Evolutionary conservation across 257 asterid species (phyloP).

Genomic region (Avicennia marina): DNA sequence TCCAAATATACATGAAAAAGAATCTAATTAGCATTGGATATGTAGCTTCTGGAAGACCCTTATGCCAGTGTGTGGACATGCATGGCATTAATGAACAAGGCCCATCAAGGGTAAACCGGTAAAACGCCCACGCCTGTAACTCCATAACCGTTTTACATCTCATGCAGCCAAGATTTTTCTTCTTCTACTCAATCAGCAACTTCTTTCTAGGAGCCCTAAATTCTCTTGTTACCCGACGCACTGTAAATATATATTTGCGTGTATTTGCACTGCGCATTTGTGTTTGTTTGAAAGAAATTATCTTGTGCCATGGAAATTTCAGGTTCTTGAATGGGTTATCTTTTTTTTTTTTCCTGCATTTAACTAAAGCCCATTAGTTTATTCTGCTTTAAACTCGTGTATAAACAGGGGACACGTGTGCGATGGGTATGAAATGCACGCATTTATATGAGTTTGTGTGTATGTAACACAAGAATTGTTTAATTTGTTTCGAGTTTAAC

Average conservation of each 20-base stretch:
- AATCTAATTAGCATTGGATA: no score
- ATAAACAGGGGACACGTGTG: background rate
- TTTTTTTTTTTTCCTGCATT: background rate
- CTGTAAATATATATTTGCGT: background rate
- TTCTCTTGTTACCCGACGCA: constrained; percentile 12
- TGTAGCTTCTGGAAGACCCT: no score
- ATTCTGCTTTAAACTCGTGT: background rate
- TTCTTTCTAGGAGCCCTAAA: constrained; percentile 7
- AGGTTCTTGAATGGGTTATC: constrained; percentile 13
- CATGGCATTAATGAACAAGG: no score
- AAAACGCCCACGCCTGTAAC: constrained; percentile 27
- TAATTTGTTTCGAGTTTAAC: background rate
- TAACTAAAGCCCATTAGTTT: background rate
- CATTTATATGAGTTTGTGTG: no score
- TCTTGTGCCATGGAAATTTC: background rate
- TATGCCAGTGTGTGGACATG: no score
- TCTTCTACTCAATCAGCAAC: constrained; percentile 13
- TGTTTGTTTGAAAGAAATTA: constrained; percentile 1
- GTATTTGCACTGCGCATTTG: no score
- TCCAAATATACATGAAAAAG: no score
- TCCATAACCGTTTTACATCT: constrained; percentile 35
- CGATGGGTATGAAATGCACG: no score
- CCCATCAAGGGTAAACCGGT: no score
- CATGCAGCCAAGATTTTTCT: background rate
- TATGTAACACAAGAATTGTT: background rate